Percentiles rank a stretch among this genome's conserved stretches.
Evolutionary conservation across 306 rosid species (phyloP).

Genomic region (Trifolium subterraneum): DNA sequence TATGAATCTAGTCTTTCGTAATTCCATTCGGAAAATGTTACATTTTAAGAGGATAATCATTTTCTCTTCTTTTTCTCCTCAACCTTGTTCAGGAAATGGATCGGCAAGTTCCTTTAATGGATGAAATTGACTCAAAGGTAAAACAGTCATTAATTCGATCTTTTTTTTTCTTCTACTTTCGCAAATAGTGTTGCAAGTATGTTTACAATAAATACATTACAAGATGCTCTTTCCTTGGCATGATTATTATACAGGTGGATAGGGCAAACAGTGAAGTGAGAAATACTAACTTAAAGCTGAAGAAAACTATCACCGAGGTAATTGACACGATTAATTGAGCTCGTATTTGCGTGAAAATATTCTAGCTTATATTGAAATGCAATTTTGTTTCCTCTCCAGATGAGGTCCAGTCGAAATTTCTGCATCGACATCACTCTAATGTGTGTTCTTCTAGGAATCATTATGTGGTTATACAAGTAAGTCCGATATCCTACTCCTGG

Average conservation of each 20-base stretch:
- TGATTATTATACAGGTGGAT: slow-evolving; percentile 66
- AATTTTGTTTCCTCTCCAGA: slow-evolving; percentile 53
- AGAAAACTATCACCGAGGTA: slow-evolving; percentile 77
- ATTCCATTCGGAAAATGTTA: slow-evolving; percentile 19
- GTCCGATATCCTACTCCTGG: slow-evolving; percentile 12
- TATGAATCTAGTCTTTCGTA: slow-evolving; percentile 25
- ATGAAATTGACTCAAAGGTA: slow-evolving; percentile 87
- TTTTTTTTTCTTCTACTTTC: neutral
- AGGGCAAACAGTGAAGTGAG: slow-evolving; percentile 63
- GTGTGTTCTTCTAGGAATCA: slow-evolving; percentile 79
- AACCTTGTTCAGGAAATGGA: slow-evolving; percentile 74
- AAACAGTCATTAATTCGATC: slow-evolving; percentile 8
- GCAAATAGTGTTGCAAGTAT: neutral
- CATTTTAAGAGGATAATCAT: slow-evolving; percentile 33
- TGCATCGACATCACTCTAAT: slow-evolving; percentile 81
- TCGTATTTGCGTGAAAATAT: slow-evolving; percentile 10
- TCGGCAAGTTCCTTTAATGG: slow-evolving; percentile 86
- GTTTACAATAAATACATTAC: slow-evolving; percentile 20
- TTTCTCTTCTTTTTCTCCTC: slow-evolving; percentile 7
- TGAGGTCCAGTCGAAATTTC: slow-evolving; percentile 91
- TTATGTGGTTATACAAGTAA: slow-evolving; percentile 76
- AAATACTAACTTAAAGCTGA: slow-evolving; percentile 76
- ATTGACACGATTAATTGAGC: slow-evolving; percentile 24
- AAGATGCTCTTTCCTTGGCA: slow-evolving; percentile 24
- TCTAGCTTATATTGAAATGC: slow-evolving; percentile 25